phyloP scores from a whole-genome alignment of 768 basidiomycete genomes.

The Trametopsis cervina region DNA sequence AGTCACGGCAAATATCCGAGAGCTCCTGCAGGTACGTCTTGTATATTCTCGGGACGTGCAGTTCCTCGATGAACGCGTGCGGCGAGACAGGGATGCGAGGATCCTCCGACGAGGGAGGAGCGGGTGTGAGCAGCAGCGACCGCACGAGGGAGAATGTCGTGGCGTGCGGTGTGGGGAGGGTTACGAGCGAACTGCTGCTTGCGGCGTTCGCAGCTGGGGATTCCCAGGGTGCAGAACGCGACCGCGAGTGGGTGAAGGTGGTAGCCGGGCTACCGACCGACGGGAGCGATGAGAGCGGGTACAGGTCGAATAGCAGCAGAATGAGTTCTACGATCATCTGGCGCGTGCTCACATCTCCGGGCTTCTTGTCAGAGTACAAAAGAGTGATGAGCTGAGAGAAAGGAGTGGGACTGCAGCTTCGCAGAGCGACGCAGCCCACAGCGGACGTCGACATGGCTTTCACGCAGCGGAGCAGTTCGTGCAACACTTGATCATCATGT shows the following conservation, averaged over 20 bases:
- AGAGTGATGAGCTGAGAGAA: slow-evolving; percentile 78
- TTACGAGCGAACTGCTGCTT: slow-evolving; percentile 39
- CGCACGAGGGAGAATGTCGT: slow-evolving; percentile 70
- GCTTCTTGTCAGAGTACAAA: slow-evolving; percentile 96
- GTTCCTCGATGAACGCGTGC: slow-evolving; percentile 73
- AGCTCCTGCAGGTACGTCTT: slow-evolving; percentile 80
- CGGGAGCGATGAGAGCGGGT: slow-evolving; percentile 65
- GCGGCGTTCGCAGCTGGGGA: slow-evolving; percentile 28
- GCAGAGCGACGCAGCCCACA: slow-evolving; percentile 84
- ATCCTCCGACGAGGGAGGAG: slow-evolving; percentile 58
- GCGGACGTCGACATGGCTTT: slow-evolving; percentile 89
- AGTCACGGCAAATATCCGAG: slow-evolving; percentile 86
- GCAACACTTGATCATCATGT: slow-evolving; percentile 90
- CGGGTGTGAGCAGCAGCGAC: slow-evolving; percentile 65
- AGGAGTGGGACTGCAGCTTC: slow-evolving; percentile 84
- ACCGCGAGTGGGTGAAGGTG: slow-evolving; percentile 19
- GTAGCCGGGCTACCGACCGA: slow-evolving; percentile 28
- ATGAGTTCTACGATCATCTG: slow-evolving; percentile 89
- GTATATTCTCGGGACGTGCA: slow-evolving; percentile 67
- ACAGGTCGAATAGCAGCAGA: slow-evolving; percentile 83
- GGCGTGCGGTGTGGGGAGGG: slow-evolving; percentile 67
- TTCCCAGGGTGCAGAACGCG: slow-evolving; percentile 51
- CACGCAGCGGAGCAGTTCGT: slow-evolving; percentile 89
- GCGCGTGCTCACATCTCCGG: slow-evolving; percentile 85
- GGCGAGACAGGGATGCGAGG: slow-evolving; percentile 57